These are phyloP conservation scores for Croton setiger DNA, from an alignment of 441 rosid genomes.

Conservation along the genomic window DNA sequence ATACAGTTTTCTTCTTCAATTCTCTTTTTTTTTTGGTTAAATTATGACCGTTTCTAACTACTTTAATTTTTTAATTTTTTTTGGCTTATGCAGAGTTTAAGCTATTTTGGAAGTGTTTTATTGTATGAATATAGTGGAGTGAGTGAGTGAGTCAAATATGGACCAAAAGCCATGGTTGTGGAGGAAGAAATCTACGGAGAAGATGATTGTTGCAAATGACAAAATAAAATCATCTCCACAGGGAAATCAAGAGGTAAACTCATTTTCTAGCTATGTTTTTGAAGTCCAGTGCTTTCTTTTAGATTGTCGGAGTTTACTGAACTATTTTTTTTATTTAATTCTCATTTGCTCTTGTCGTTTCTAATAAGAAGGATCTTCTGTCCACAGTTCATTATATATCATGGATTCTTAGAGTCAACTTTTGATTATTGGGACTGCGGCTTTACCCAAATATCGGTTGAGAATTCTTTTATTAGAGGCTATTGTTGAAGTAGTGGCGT, in stretches of 20 bases:
- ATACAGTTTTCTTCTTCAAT: not conserved
- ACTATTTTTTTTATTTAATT: not conserved
- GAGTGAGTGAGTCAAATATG: slow-evolving; percentile 34
- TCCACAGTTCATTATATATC: not conserved
- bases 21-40: no score
- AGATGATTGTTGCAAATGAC: slow-evolving; percentile 40
- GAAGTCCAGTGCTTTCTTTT: not conserved
- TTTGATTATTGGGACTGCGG: not conserved
- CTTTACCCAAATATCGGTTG: not conserved
- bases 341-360: not conserved
- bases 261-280: not conserved
- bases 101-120: not conserved
- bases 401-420: not conserved
- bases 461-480: not conserved
- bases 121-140: slow-evolving; percentile 16
- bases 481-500: not conserved
- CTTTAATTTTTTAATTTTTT: not conserved
- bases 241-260: slow-evolving; percentile 51
- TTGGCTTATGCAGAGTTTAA: slow-evolving; percentile 5
- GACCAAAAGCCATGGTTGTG: slow-evolving; percentile 75
- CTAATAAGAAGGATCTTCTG: not conserved
- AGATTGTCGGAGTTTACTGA: not conserved
- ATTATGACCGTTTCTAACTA: no score
- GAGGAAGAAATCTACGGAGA: slow-evolving; percentile 73
- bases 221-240: slow-evolving; percentile 29